Evolutionary conservation across 257 asterid genomes (phyloP).

Genomic region (Mitragyna speciosa): DNA sequence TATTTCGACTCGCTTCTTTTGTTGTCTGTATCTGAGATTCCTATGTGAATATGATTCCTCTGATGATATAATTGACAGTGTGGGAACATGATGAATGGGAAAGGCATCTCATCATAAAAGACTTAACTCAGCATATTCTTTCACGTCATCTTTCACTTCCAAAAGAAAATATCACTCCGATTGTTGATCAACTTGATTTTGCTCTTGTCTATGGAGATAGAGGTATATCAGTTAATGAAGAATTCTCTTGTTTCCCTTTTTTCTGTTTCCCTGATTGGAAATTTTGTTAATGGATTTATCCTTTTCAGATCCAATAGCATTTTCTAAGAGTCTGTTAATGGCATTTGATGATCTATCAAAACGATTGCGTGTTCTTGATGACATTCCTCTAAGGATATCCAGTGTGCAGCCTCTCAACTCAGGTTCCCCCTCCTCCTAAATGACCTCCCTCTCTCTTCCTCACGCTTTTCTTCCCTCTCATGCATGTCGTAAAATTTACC

Average conservation of each 20-base stretch:
- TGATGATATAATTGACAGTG: conserved; percentile 41
- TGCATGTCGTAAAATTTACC: too few relatives aligned
- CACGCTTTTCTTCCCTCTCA: too few relatives aligned
- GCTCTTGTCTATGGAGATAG: conserved; percentile 56
- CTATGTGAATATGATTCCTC: not conserved
- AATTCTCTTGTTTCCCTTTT: not conserved
- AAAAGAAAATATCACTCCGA: conserved; percentile 51
- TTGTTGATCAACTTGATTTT: conserved; percentile 93
- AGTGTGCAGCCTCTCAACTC: conserved; percentile 92
- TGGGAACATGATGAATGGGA: conserved; percentile 86
- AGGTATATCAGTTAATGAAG: conserved; percentile 42
- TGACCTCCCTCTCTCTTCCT: too few relatives aligned
- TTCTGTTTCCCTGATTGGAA: conserved; percentile 10
- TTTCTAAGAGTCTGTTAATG: conserved; percentile 56
- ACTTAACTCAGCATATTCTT: conserved; percentile 70
- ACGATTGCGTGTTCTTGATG: conserved; percentile 72
- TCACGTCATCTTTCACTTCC: conserved; percentile 79
- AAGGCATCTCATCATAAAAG: conserved; percentile 80
- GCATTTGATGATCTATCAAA: conserved; percentile 85
- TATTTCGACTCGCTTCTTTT: conserved; percentile 24
- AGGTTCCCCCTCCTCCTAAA: conserved; percentile 44
- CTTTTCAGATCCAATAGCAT: conserved; percentile 78
- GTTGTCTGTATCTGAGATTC: conserved; percentile 16
- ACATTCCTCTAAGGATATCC: conserved; percentile 82
- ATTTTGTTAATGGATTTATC: conserved; percentile 16